Conservation (phyloP, 306 rosid genomes). For the Rosa rugosa region DNA sequence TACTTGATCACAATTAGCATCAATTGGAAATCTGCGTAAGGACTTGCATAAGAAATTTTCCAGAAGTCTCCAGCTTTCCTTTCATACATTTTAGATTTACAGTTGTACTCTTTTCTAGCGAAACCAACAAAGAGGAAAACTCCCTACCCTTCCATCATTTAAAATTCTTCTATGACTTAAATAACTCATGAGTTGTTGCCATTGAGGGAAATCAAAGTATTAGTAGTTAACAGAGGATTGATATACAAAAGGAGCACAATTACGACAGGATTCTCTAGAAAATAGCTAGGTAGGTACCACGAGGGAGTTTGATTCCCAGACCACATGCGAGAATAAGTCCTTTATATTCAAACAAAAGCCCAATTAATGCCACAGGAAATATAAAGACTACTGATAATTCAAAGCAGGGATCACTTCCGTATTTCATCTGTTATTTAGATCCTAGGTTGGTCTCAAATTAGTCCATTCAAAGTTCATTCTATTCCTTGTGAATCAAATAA, state of each 20-base stretch:
- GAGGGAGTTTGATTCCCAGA: neutral
- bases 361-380: neutral
- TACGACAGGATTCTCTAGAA: neutral
- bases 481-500: neutral
- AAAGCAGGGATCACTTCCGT: neutral
- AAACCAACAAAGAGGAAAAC: neutral
- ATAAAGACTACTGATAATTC: neutral
- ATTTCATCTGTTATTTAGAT: neutral
- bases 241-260: neutral
- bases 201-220: neutral
- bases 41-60: neutral
- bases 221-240: neutral
- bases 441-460: neutral
- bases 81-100: neutral
- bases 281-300: neutral
- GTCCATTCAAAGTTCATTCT: neutral
- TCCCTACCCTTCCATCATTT: neutral
- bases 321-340: neutral
- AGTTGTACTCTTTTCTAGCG: neutral
- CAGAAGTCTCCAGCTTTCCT: neutral
- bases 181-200: no score
- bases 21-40: neutral
- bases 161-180: no score
- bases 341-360: neutral
- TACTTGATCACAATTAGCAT: neutral